Percentiles rank a stretch among this genome's conserved stretches.
phyloP scores from a whole-genome alignment of 2,329 filamentous ascomycete genomes.

The Colletotrichum plurivorum region DNA sequence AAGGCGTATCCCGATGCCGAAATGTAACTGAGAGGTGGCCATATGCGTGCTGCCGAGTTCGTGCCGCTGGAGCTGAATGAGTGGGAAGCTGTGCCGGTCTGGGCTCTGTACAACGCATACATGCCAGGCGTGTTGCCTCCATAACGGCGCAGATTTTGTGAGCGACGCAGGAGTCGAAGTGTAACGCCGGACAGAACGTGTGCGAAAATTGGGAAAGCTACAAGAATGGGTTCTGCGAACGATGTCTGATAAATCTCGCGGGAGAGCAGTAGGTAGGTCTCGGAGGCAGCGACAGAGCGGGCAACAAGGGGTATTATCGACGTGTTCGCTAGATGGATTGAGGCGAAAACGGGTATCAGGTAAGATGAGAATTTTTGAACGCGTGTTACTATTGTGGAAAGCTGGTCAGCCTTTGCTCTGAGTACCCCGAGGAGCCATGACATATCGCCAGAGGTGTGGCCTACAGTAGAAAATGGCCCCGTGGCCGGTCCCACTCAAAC shows the following conservation, averaged over 20 bases:
- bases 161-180: constrained; percentile 81
- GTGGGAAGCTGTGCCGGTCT: constrained; percentile 49
- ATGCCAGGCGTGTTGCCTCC: constrained; percentile 76
- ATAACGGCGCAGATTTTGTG: constrained; percentile 80
- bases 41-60: constrained; percentile 57
- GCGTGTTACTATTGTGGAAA: constrained; percentile 69
- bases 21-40: constrained; percentile 81
- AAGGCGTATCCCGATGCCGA: constrained; percentile 81
- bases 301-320: constrained; percentile 84
- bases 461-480: constrained; percentile 83
- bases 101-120: constrained; percentile 53
- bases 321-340: constrained; percentile 85
- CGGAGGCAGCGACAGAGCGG: constrained; percentile 79
- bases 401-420: constrained; percentile 26
- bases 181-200: constrained; percentile 85
- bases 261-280: constrained; percentile 90
- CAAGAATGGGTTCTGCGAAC: constrained; percentile 82
- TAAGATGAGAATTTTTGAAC: constrained; percentile 93
- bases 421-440: constrained; percentile 41
- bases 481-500: constrained; percentile 74
- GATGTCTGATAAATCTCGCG: constrained; percentile 93
- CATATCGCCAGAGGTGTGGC: constrained; percentile 46
- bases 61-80: constrained; percentile 46
- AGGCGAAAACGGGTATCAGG: constrained; percentile 82
- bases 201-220: constrained; percentile 79